These are phyloP conservation scores for Irpex sp. DNA, from an alignment of 1,284 basidiomycete genomes.

Conservation along the genomic window DNA sequence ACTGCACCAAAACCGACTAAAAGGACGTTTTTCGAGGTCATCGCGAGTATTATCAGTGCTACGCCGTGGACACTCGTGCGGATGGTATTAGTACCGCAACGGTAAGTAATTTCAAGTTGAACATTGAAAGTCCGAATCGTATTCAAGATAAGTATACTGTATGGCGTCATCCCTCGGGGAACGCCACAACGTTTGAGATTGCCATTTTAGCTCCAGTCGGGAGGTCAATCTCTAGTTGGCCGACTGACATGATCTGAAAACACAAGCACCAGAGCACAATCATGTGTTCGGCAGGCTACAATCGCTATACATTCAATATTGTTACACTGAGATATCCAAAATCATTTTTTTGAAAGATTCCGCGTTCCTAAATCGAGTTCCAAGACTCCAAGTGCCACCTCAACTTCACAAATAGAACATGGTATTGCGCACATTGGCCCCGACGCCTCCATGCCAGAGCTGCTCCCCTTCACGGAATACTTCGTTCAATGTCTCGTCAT, in stretches of 20 bases:
- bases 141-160: no score
- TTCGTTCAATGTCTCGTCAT: constrained; percentile 32
- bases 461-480: constrained; percentile 47
- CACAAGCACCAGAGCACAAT: no score
- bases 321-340: no score
- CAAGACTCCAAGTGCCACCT: background rate
- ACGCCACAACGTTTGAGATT: background rate
- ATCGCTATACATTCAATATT: no score
- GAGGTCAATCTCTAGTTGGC: no score
- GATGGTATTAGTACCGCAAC: no score
- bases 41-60: background rate
- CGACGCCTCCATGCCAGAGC: constrained; percentile 60
- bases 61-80: background rate
- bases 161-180: background rate
- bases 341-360: no score
- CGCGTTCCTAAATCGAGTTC: no score
- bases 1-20: constrained; percentile 58
- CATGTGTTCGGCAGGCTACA: no score
- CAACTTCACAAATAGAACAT: constrained; percentile 68
- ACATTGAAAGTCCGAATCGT: no score
- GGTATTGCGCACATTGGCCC: constrained; percentile 46
- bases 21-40: constrained; percentile 43
- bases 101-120: no score
- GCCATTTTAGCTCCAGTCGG: background rate
- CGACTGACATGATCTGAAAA: no score